These are phyloP conservation scores for Rubus parviflorus DNA, from an alignment of 306 rosid genomes.

Conservation along the genomic window DNA sequence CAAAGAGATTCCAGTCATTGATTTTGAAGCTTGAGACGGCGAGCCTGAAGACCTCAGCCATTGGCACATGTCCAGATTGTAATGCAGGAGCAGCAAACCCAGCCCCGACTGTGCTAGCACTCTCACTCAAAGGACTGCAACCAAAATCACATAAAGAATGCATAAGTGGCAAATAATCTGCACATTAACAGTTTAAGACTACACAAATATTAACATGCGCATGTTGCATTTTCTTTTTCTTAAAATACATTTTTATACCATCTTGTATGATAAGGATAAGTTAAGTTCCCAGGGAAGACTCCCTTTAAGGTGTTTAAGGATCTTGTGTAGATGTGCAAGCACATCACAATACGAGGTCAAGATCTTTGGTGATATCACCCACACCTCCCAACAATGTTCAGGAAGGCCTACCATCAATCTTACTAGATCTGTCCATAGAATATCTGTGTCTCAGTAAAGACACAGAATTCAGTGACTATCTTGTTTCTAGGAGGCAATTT, in stretches of 20 bases:
- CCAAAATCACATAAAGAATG: constrained; percentile 23
- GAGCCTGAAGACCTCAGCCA: constrained; percentile 66
- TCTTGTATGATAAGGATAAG: background rate
- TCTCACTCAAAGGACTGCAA: constrained; percentile 82
- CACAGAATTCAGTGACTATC: background rate
- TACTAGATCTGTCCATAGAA: background rate
- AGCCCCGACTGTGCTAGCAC: constrained; percentile 68
- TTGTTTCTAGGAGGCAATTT: background rate
- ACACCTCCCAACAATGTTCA: background rate
- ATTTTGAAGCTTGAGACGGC: constrained; percentile 76
- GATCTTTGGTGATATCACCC: background rate
- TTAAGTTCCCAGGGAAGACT: background rate
- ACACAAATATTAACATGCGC: background rate
- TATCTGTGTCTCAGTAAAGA: background rate
- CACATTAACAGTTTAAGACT: background rate
- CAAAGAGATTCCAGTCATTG: constrained; percentile 72
- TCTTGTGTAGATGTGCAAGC: background rate
- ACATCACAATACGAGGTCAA: background rate
- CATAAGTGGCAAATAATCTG: background rate
- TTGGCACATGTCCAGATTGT: constrained; percentile 65
- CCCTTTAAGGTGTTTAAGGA: constrained; percentile 1
- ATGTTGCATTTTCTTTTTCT: background rate
- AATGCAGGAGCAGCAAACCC: constrained; percentile 71
- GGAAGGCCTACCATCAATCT: background rate
- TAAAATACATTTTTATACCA: background rate